A percentile compares a stretch with the other conserved stretches of the same genome.
These are phyloP conservation scores for Backusella tuberculispora DNA, from an alignment of 192 early-diverging fungal genomes.

Conservation along the genomic window DNA sequence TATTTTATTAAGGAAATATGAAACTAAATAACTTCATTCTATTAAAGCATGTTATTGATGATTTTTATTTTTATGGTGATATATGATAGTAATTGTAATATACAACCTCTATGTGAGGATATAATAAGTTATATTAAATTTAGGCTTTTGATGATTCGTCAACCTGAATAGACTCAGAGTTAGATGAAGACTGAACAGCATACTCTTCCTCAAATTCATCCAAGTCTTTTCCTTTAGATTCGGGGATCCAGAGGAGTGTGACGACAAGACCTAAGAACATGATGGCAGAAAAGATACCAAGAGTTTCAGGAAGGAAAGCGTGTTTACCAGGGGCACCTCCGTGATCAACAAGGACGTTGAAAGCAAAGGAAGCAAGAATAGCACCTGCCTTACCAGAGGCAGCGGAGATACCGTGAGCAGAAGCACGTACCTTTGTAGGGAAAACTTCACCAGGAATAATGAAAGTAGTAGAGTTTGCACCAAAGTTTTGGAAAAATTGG, in stretches of 20 bases:
- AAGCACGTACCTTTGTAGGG: conserved; percentile 75
- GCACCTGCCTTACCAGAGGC: conserved; percentile 77
- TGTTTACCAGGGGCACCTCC: conserved; percentile 49
- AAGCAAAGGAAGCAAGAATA: conserved; percentile 68
- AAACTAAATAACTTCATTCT: too few relatives aligned
- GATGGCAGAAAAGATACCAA: conserved; percentile 59
- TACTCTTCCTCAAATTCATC: conserved; percentile 66
- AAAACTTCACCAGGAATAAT: conserved; percentile 78
- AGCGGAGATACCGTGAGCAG: conserved; percentile 82
- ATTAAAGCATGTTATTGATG: too few relatives aligned
- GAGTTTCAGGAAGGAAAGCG: conserved; percentile 53
- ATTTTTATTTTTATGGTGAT: too few relatives aligned
- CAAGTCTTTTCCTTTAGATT: conserved; percentile 72
- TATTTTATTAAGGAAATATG: too few relatives aligned
- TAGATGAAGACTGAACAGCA: not conserved
- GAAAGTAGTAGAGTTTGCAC: conserved; percentile 82
- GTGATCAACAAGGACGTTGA: conserved; percentile 55
- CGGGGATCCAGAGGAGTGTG: conserved; percentile 67
- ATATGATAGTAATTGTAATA: not conserved
- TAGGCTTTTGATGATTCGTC: not conserved
- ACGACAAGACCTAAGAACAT: conserved; percentile 62
- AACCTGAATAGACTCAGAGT: not conserved
- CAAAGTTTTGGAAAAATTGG: conserved; percentile 79
- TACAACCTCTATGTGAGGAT: not conserved
- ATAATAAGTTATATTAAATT: not conserved